Evolutionary conservation across 495 filamentous ascomycete species (phyloP), one percentile per base, ranked within the genome.

Genomic region (Trichoderma parareesei): DNA sequence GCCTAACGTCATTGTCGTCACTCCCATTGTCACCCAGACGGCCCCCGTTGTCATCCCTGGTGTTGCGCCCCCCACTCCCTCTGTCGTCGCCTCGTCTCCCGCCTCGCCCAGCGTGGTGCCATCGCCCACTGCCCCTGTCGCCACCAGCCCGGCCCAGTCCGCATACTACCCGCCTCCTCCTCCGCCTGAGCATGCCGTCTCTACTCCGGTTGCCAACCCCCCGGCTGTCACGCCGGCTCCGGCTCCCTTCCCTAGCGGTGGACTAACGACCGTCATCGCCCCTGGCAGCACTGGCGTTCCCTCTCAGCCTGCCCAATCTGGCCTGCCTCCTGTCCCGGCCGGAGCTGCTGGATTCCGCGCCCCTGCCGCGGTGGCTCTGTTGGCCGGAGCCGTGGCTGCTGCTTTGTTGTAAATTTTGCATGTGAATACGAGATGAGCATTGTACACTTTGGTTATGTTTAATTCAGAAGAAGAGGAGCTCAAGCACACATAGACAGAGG

Each of bases 281-380:
- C 53, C 53, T 57, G 10, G 20, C 33, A 48, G 44, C 44, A 11
- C 44, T 5, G 53, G 53, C 53, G 53, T 35, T 57, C 20, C 53
- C 14, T 57, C 53, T 57, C 53, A 57, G 53, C 53, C 53, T 57
- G 53, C 53, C 53, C 53, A 57, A 37, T 57, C 53, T 14, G 33
- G 53, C 27, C 53, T 57, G 27, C 53, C 53, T 57, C 53, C 53
- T 35, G 53, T 57, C 11, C 53, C 53, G 27, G 53, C 53, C 11
- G 53, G 53, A 33, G 53, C 53, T 27, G 53, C 53, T 37, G 53
- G 11, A 37, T 57, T 57, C 53, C 53, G 53, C 53, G 33, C 53
- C 7, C 53, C 53, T 57, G 53, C 53, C 20, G 37, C 37, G 53
- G 53, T 37, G 16, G 53, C 53, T 35, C 53, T 57, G 20, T 35